Evolutionary conservation across 2,329 filamentous ascomycete species (phyloP), one percentile per base, ranked within the genome.

Genomic region (Monosporascus sp.): DNA sequence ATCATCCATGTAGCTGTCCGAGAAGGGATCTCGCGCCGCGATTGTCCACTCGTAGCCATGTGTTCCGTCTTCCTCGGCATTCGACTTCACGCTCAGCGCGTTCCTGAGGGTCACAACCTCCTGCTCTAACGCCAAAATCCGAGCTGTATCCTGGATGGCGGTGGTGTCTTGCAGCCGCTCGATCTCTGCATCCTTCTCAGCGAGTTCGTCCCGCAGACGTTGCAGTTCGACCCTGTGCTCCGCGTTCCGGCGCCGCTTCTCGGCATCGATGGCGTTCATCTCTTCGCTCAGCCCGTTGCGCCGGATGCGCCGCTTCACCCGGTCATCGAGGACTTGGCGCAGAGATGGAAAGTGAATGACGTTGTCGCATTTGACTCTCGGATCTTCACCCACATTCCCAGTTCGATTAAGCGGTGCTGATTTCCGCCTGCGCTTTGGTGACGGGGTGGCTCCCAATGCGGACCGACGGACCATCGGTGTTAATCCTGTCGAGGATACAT

Each of bases 381-480:
- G 50, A 16, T 59, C 49, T 24, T 55, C 51, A 6, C 51, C 37
- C 50, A 48, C 26, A 48, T 48, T 31, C 57, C 59, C 2, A 65
- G n/a, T 24, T n/a, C 24, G 43, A 5, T 59, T 1, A 14, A 50
- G 19, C 17, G 78, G 74, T 0, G 74, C 73, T 0, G 79, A 80
- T 50, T 74, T 74, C 22, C 78, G 74, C 6, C 78, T 74, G 16
- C 71, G 72, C 38, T 73, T 70, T 51, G 51, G 67, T 59, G 53
- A 64, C 67, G 63, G 59, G 48, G 54, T 31, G 57, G 61, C 48
- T 16, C 56, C 54, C 7, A 85, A 71, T 1, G 74, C 74, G 0
- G 82, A 74, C 20, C 80, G 77, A 38, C 73, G 72, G 44, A 86
- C 69, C 70, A 84, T 79, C 1, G 83, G 82, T 1, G 83, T 85